phyloP scores from a whole-genome alignment of 2,329 filamentous ascomycete genomes.

The Hypocreales sp. region DNA sequence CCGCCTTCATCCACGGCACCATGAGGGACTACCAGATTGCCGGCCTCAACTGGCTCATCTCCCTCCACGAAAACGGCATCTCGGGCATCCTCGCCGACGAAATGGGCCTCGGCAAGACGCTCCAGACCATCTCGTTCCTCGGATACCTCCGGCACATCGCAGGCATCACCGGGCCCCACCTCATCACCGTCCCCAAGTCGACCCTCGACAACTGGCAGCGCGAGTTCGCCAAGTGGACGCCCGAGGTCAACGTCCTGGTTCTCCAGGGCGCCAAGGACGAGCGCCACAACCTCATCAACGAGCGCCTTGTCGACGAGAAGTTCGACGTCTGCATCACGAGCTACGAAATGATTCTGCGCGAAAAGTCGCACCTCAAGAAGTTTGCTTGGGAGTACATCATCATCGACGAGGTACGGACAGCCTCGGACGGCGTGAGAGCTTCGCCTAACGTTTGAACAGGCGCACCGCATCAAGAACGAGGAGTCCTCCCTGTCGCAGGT shows the following conservation, averaged over 20 bases:
- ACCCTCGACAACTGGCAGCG: constrained; percentile 98
- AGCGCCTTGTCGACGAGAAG: constrained; percentile 81
- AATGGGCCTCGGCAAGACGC: constrained; percentile 95
- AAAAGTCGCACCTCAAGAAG: constrained; percentile 89
- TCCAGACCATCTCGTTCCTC: constrained; percentile 94
- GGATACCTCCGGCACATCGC: constrained; percentile 87
- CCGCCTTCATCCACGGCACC: constrained; percentile 68
- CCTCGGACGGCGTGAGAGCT: background rate
- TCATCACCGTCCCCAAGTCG: constrained; percentile 88
- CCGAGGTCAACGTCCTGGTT: constrained; percentile 86
- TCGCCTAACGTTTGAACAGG: constrained; percentile 16
- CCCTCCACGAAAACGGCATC: constrained; percentile 95
- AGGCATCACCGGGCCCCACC: constrained; percentile 78
- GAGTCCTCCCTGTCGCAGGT: constrained; percentile 94
- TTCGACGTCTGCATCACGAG: constrained; percentile 98
- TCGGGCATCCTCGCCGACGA: constrained; percentile 95
- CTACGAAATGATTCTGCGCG: constrained; percentile 96
- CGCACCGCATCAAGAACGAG: constrained; percentile 98
- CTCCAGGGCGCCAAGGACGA: constrained; percentile 93
- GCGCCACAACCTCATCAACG: constrained; percentile 73
- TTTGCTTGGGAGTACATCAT: constrained; percentile 99
- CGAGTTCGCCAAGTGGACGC: constrained; percentile 88
- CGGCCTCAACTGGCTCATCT: constrained; percentile 95
- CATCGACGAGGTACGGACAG: constrained; percentile 55
- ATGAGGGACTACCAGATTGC: constrained; percentile 97